phyloP scores from a whole-genome alignment of 352 stramenopile species.

The Phytophthora foliorum region DNA sequence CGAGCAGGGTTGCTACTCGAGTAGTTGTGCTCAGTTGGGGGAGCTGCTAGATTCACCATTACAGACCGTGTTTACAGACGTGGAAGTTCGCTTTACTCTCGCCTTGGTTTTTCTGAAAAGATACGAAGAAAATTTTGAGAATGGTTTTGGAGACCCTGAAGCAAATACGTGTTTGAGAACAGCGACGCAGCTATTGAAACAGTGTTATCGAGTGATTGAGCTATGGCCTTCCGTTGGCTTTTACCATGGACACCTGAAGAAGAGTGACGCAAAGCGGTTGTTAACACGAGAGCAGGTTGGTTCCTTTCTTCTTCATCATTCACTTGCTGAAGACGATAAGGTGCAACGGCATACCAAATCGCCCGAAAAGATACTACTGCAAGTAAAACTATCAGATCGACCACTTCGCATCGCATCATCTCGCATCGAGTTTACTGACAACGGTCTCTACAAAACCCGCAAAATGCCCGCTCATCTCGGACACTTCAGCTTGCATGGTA shows the following conservation, averaged over 20 bases:
- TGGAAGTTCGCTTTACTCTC: slow-evolving; percentile 52
- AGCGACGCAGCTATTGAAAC: slow-evolving; percentile 38
- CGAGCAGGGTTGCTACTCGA: slow-evolving; percentile 24
- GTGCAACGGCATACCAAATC: not conserved
- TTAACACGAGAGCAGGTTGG: slow-evolving; percentile 43
- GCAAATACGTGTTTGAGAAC: slow-evolving; percentile 20
- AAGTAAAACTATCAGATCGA: slow-evolving; percentile 55
- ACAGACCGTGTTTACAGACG: slow-evolving; percentile 28
- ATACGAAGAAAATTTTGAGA: slow-evolving; percentile 12
- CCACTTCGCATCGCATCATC: slow-evolving; percentile 53
- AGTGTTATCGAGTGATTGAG: slow-evolving; percentile 62
- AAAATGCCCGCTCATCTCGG: slow-evolving; percentile 39
- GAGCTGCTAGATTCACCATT: slow-evolving; percentile 28
- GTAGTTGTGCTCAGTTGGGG: slow-evolving; percentile 31
- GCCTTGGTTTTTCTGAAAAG: slow-evolving; percentile 37
- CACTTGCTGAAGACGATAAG: not conserved
- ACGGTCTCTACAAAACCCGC: slow-evolving; percentile 46
- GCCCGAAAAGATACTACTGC: slow-evolving; percentile 33
- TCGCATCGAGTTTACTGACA: slow-evolving; percentile 41
- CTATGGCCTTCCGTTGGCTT: slow-evolving; percentile 63
- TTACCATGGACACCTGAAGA: slow-evolving; percentile 54
- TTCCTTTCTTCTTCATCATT: slow-evolving; percentile 57
- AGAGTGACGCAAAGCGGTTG: slow-evolving; percentile 36
- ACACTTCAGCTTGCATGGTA: slow-evolving; percentile 56
- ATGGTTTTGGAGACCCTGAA: slow-evolving; percentile 4